Evolutionary conservation across 1,284 basidiomycete genomes (phyloP).

Genomic region (Schizophyllum amplum): DNA sequence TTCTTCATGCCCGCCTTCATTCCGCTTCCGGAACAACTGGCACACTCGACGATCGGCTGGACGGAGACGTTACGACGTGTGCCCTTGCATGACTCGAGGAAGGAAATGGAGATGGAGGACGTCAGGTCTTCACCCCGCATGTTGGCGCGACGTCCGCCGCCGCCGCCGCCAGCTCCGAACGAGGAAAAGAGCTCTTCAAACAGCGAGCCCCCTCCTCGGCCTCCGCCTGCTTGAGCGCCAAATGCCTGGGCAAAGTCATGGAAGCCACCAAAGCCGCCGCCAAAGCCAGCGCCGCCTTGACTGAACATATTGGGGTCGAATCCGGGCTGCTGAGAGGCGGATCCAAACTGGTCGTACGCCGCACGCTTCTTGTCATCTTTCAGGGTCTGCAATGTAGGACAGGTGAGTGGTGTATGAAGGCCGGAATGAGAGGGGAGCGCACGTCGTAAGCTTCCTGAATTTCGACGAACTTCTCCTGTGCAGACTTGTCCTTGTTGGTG

Average conservation of each 20-base stretch:
- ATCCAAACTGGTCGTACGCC: constrained; percentile 91
- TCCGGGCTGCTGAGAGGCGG: constrained; percentile 89
- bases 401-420: constrained; percentile 8
- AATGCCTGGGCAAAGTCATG: constrained; percentile 59
- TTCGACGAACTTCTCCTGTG: constrained; percentile 92
- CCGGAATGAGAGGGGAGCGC: constrained; percentile 23
- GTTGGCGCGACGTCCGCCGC: constrained; percentile 40
- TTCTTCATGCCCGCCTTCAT: constrained; percentile 85
- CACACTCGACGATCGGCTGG: constrained; percentile 80
- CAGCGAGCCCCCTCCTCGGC: constrained; percentile 53
- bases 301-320: constrained; percentile 85
- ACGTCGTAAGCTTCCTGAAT: constrained; percentile 98
- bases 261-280: constrained; percentile 53
- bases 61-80: constrained; percentile 72
- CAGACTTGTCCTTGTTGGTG: constrained; percentile 87
- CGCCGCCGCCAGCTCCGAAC: constrained; percentile 45
- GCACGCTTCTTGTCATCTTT: constrained; percentile 93
- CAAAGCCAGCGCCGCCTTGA: constrained; percentile 46
- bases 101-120: constrained; percentile 68
- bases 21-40: constrained; percentile 81
- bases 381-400: constrained; percentile 49
- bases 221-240: constrained; percentile 43
- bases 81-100: constrained; percentile 93
- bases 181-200: constrained; percentile 86
- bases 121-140: constrained; percentile 81